Conservation (phyloP, 2,329 filamentous ascomycete genomes). For the Blastomyces emzantsi region DNA sequence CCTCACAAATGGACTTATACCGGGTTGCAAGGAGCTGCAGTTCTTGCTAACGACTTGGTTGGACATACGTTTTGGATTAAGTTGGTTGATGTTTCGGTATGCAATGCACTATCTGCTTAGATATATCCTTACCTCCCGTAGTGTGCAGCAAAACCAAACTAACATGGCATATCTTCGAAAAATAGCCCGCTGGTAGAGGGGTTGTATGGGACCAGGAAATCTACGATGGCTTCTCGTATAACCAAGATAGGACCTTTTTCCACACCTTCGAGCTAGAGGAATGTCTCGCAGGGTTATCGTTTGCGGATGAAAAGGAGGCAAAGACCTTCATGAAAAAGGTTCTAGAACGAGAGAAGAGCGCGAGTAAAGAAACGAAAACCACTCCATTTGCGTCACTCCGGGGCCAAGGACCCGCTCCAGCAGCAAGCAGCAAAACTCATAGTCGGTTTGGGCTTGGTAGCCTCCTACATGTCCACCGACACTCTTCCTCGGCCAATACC, state of each 20-base stretch:
- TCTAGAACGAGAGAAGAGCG: slow-evolving; percentile 91
- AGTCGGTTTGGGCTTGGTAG: slow-evolving; percentile 46
- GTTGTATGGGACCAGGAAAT: slow-evolving; percentile 98
- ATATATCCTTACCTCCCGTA: neutral
- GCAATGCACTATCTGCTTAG: slow-evolving; percentile 25
- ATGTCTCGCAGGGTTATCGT: slow-evolving; percentile 81
- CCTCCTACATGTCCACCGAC: slow-evolving; percentile 42
- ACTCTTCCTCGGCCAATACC: slow-evolving; percentile 36
- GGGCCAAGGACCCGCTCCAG: slow-evolving; percentile 38
- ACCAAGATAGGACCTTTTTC: slow-evolving; percentile 96
- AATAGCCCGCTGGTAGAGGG: slow-evolving; percentile 63
- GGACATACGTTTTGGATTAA: slow-evolving; percentile 97
- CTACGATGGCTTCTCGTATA: slow-evolving; percentile 89
- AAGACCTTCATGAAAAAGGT: slow-evolving; percentile 97
- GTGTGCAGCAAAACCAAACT: neutral
- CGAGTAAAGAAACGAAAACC: slow-evolving; percentile 72
- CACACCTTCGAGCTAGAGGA: slow-evolving; percentile 95
- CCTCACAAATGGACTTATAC: slow-evolving; percentile 85
- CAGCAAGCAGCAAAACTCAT: slow-evolving; percentile 38
- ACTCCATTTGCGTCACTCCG: slow-evolving; percentile 59
- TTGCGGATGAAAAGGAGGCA: slow-evolving; percentile 94
- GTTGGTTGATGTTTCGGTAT: slow-evolving; percentile 89
- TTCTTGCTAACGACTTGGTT: slow-evolving; percentile 87
- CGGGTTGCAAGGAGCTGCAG: slow-evolving; percentile 81
- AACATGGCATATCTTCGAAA: slow-evolving; percentile 3